Evolutionary conservation across 176 grass and related monocot species (phyloP).

Genomic region (Olyra latifolia): DNA sequence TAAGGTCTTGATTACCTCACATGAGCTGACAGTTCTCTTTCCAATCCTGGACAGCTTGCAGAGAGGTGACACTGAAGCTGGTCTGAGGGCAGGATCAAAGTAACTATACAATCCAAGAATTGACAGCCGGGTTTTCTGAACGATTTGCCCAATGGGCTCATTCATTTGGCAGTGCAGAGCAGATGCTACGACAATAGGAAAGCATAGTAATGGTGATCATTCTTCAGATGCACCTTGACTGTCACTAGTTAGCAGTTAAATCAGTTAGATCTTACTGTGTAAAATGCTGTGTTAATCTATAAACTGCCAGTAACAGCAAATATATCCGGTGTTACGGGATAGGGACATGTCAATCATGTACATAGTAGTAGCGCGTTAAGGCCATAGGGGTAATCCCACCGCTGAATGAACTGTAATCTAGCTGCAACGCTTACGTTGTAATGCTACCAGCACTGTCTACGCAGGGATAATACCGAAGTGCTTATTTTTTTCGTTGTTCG

Average conservation of each 20-base stretch:
- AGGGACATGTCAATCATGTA: conserved; percentile 21
- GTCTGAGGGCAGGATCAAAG: conserved; percentile 33
- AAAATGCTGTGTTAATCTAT: neutral
- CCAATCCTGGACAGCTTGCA: conserved; percentile 15
- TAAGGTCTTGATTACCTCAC: neutral
- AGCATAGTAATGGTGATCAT: neutral
- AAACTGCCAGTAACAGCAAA: neutral
- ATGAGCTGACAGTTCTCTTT: neutral
- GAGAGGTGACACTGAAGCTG: neutral
- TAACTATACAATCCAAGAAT: neutral
- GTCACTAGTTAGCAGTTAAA: neutral
- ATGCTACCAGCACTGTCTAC: no score
- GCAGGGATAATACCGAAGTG: no score
- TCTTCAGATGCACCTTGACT: neutral
- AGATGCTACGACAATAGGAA: neutral
- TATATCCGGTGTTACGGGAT: neutral
- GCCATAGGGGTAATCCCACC: no score
- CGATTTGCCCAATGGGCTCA: neutral
- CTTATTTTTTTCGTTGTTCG: no score
- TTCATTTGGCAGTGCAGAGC: neutral
- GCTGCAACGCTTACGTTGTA: no score
- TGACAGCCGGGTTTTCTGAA: neutral
- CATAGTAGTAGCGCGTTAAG: no score
- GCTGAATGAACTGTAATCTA: no score
- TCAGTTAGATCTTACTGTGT: neutral